Conservation (phyloP, 176 grass and related monocot genomes). For the Saccharum spontaneum region DNA sequence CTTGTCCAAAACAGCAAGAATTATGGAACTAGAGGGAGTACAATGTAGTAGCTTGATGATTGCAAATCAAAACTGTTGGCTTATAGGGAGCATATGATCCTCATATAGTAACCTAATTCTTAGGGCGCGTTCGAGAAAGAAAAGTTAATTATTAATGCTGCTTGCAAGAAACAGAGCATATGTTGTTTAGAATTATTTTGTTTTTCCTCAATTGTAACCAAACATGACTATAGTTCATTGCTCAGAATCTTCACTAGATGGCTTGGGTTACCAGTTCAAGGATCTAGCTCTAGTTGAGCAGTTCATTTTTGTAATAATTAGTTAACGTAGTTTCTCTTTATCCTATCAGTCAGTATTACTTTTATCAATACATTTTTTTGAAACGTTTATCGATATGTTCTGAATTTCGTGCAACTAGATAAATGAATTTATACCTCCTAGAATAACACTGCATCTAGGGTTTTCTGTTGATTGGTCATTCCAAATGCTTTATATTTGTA, state of each 20-base stretch:
- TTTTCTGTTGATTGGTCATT: constrained; percentile 23
- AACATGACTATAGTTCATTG: neutral
- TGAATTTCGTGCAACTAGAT: neutral
- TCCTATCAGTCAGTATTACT: neutral
- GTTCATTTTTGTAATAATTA: neutral
- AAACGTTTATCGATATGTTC: neutral
- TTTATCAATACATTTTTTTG: neutral
- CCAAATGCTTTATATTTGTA: constrained; percentile 12
- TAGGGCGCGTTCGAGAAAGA: neutral
- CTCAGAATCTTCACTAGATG: neutral
- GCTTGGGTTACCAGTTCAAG: neutral
- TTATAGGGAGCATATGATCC: neutral
- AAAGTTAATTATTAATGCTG: neutral
- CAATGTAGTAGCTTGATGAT: constrained; percentile 17
- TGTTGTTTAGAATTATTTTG: neutral
- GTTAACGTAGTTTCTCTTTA: constrained; percentile 12
- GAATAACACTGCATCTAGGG: neutral
- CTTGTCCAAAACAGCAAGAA: neutral
- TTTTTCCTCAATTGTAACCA: constrained; percentile 5
- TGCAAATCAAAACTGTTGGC: constrained; percentile 1
- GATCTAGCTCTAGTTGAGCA: constrained; percentile 1
- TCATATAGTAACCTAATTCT: constrained; percentile 15
- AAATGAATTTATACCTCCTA: constrained; percentile 11
- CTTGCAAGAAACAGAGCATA: neutral
- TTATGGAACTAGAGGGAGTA: neutral